Base-by-base conservation (phyloP, 331 rosid genomes). In the Stylosanthes scabra region DNA sequence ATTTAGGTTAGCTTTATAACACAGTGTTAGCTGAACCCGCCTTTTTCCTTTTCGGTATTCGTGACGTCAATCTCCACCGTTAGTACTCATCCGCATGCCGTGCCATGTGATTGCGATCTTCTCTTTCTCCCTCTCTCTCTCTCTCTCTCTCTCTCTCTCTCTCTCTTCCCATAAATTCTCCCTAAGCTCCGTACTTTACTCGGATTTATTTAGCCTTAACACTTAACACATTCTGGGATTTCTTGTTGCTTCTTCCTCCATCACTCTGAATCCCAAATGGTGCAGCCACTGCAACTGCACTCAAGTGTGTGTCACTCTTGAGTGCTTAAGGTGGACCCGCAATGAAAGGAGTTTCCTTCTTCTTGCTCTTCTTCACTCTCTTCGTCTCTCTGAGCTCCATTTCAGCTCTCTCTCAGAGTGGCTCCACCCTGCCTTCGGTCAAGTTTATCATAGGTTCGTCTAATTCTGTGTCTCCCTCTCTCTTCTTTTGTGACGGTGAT, bases 391-490 rank as follows among this genome's bases (percentile, higher is more conserved):
- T 76, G 40, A 79, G 83, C 85, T 85, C 81, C 12, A 76, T 87
- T 78, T 88, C 92, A 59, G 91, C 91, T 71, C 70, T 58, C 2
- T 52, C 85, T 68, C 51, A 68, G 5, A 45, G 71, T 81, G 88
- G 77, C 59, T 76, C 68, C 14, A 37, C 59, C 15, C 28, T 40
- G 11, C 79, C 77, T 70, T 57, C 55, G 41, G 60, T 72, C 9
- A 88, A 81, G 55, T 75, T 85, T 66, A 66, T 81, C 51, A 51
- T 85, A 83, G 99, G 99, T 92, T 52, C 40, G 88, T 56, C 29
- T 71, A 74, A 55, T 12, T 8, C 6, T 15, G 14, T 51, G 7
- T n/a, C 16, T 51, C 3, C 9, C 14, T 49, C 2, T 49, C 2
- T 50, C 14, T 50, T 50, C 14, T 13, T 50, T 14, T 5, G 58